Evolutionary conservation across 2,329 filamentous ascomycete species (phyloP).

Genomic region (Phialophora expanda): DNA sequence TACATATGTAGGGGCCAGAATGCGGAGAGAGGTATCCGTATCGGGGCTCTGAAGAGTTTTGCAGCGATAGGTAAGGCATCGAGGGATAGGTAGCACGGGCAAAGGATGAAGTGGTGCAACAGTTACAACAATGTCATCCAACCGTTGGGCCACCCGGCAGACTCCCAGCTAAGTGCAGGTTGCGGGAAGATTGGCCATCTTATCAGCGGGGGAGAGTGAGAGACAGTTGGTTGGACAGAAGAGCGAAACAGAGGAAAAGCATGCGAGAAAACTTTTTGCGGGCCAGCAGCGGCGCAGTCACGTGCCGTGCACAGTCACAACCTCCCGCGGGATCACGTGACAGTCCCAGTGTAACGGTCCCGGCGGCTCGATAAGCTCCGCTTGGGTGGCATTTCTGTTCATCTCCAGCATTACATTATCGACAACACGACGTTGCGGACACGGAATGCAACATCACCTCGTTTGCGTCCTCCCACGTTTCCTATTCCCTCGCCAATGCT

Average conservation of each 20-base stretch:
- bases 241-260: neutral
- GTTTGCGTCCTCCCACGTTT: conserved; percentile 28
- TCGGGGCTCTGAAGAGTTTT: conserved; percentile 14
- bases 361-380: neutral
- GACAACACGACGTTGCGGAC: conserved; percentile 18
- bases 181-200: conserved; percentile 17
- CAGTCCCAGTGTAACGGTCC: neutral
- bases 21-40: conserved; percentile 28
- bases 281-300: neutral
- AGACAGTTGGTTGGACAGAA: neutral
- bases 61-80: conserved; percentile 10
- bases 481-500: conserved; percentile 21
- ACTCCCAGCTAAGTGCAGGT: neutral
- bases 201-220: conserved; percentile 15
- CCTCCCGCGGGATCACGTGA: neutral
- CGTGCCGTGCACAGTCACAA: neutral
- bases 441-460: conserved; percentile 36
- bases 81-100: conserved; percentile 5
- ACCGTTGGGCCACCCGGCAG: conserved; percentile 20
- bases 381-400: conserved; percentile 11
- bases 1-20: conserved; percentile 18
- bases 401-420: conserved; percentile 27
- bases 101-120: conserved; percentile 23
- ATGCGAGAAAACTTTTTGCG: neutral
- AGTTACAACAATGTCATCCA: conserved; percentile 33